Base-by-base conservation (phyloP, 2,329 filamentous ascomycete species). In the Sordariomycetes sp. region DNA sequence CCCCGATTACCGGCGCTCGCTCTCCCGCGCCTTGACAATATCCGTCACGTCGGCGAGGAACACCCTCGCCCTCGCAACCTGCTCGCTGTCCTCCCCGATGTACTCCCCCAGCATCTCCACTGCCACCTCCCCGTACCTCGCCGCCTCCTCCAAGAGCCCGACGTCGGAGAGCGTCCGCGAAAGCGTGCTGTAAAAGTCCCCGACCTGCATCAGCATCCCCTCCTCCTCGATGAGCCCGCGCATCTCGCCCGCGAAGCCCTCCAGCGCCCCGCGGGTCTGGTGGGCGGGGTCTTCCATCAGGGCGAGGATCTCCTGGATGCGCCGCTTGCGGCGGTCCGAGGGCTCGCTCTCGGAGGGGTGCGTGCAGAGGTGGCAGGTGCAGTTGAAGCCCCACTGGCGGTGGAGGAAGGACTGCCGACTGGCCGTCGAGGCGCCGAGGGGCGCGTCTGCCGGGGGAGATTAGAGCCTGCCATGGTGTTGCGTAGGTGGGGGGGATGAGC, bases 331-430 rank as follows among this genome's bases (percentile, higher is more conserved):
- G 58, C 62, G 63, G 55, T 70, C 68, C 18, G 68, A 69, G 2
- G 62, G 22, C 64, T 57, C n/a, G 64, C 65, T 2, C 61, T 61
- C 46, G 62, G 62, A 1, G 64, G 64, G 48, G 64, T 65, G 18
- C 59, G 62, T 57, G 57, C 68, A 70, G 12, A 69, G 62, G 22
- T 58, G 62, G 54, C 68, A 70, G 24, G 61, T 64, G 58, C 68
- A 70, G 46, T 62, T 65, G 48, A 70, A 70, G 6, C 67, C 67
- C 66, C 66, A 70, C 4, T 64, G 64, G 43, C 25, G 55, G 14
- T 69, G 60, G 18, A 60, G 58, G 6, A 40, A 48, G 32, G 14
- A 8, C 40, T 65, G 65, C 35, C 68, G 61, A 48, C 65, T 63
- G 32, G 67, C 66, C 65, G 54, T 57, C 22, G 20, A 20, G 57